Conservation (phyloP, 2,329 filamentous ascomycete species). For the Eurotiales sp. region DNA sequence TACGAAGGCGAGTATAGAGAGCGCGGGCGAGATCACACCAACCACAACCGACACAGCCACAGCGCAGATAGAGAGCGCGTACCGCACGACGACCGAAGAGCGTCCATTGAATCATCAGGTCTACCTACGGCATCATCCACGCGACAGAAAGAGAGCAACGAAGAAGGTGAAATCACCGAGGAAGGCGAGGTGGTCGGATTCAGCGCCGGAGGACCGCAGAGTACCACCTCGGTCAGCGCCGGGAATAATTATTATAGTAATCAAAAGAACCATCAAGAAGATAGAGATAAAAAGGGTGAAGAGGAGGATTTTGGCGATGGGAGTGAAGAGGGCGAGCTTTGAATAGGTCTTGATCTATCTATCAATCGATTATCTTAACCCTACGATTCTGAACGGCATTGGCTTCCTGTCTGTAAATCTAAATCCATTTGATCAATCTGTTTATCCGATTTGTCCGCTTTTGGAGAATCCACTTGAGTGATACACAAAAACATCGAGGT, state of each 20-base stretch:
- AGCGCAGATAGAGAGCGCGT: constrained; percentile 14
- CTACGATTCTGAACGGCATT: not conserved
- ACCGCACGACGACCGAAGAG: constrained; percentile 6
- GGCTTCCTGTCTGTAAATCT: not conserved
- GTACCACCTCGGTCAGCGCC: not conserved
- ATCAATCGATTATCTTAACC: too few relatives aligned
- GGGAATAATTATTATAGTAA: not conserved
- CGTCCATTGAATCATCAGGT: not conserved
- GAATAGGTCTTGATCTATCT: not conserved
- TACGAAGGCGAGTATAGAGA: constrained; percentile 12
- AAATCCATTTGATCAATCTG: not conserved
- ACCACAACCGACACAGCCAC: constrained; percentile 4
- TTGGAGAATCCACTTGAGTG: not conserved
- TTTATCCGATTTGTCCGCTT: not conserved
- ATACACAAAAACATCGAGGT: not conserved
- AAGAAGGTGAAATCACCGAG: constrained; percentile 15
- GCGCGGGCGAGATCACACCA: too few relatives aligned
- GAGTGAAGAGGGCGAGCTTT: constrained; percentile 42
- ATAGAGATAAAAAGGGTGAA: not conserved
- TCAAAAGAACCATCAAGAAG: not conserved
- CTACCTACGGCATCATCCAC: not conserved
- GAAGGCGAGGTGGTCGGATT: constrained; percentile 9
- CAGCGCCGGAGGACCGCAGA: not conserved
- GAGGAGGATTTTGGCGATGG: constrained; percentile 32
- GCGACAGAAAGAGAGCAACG: constrained; percentile 9